Percentiles rank a stretch among this genome's conserved stretches.
Evolutionary conservation across 148 eudicot genomes (phyloP).

Genomic region (Silene conica): DNA sequence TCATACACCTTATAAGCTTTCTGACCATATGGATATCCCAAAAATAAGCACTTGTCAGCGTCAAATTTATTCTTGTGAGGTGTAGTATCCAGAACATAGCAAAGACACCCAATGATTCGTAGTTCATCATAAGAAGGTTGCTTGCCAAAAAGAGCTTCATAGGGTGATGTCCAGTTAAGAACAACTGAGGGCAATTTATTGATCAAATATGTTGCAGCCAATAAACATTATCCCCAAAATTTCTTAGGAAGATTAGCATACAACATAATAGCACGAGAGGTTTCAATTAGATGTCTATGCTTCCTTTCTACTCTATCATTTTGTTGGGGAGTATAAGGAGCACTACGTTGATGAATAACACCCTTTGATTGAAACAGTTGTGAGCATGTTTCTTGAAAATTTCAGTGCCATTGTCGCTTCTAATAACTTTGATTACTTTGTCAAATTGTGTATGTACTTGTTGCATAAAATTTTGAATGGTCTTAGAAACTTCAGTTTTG

Average conservation of each 20-base stretch:
- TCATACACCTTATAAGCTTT: background rate
- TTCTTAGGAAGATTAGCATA: background rate
- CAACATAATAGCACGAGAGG: background rate
- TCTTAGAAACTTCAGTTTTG: background rate
- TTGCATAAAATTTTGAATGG: background rate
- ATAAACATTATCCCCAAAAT: background rate
- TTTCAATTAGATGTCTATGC: background rate
- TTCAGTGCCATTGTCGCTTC: slow-evolving; percentile 1
- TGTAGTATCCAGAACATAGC: background rate
- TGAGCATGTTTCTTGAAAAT: background rate
- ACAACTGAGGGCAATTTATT: background rate
- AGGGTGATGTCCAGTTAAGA: background rate
- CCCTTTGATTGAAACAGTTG: background rate
- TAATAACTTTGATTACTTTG: background rate
- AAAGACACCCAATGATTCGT: background rate
- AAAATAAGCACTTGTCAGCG: background rate
- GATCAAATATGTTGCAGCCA: background rate
- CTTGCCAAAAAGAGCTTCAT: background rate
- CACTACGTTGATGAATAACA: background rate
- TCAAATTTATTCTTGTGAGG: background rate
- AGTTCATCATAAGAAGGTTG: background rate
- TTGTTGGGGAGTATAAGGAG: background rate
- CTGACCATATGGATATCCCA: background rate
- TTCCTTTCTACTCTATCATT: background rate
- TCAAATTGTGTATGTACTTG: background rate